Base-by-base conservation (phyloP, 257 asterid genomes). In the Coffea canephora region DNA sequence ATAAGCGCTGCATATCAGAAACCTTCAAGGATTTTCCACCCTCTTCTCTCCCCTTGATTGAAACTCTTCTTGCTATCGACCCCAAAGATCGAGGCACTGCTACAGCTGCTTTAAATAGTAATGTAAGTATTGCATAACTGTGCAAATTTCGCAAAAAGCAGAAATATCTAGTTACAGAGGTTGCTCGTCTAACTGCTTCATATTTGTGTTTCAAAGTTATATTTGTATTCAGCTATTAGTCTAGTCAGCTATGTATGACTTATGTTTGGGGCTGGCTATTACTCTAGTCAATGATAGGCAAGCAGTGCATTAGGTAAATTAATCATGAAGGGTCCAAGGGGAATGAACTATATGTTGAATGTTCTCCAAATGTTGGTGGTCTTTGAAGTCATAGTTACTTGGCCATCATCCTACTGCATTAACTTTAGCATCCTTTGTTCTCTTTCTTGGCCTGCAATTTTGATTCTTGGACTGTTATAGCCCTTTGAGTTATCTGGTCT, bases 31-130 rank as follows among this genome's bases (percentile, higher is more conserved):
- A 93, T 70, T 93, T 95, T 84, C 93, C 99, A 2, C 82, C 90
- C 12, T 81, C 94, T 79, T 86, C 99, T 52, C 87, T 89, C 74
- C 79, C 89, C 77, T 82, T 95, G 46, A 71, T 93, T 43, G 92
- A 90, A 78, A 90, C 87, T 19, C 94, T 95, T 83, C 97, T 95
- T 69, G 82, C 97, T 34, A 90, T 93, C 41, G 93, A 95, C 81
- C 97, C 99, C n/a, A 90, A 87, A 71, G 88, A 83, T 76, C 89
- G 99, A 85, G 96, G 94, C 86, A 88, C 94, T 27, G 92, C 97
- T 36, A 88, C 96, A 77, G 82, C 85, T 68, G 97, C 99, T 68
- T 83, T 95, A 85, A 88, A 87, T 78, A 89, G 91, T 82, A 87
- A 88, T 75, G 99, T 95, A 84, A 91, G 90, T 71, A 62, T 45